Base-by-base conservation (phyloP, 257 asterid genomes). In the Gentiana dahurica region DNA sequence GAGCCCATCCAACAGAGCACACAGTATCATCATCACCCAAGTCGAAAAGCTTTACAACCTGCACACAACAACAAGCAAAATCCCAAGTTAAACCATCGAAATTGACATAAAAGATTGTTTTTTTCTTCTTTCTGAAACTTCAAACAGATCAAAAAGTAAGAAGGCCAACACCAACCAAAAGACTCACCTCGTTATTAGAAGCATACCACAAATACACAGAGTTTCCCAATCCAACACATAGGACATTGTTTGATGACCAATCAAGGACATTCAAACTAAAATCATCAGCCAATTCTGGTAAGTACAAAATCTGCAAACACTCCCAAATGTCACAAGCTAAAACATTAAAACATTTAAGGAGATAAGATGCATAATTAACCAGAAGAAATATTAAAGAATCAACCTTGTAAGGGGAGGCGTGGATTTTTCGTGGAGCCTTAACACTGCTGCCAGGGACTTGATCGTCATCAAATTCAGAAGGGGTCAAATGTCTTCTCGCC, bases 1-100 rank as follows among this genome's bases (percentile, higher is more conserved):
- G 90, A 15, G 96, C 95, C 98, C 98, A 92, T 45, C 88, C 90
- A 44, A 92, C 97, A 36, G 98, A 91, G 69, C 93, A 85, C 58
- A 88, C 97, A 55, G 77, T 83, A 65, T 85, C 94, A 15, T 15
- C 24, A 58, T 81, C 93, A 53, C 96, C 98, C 76, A 87, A 73
- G 65, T 92, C 97, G 67, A 95, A 92, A 67, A 92, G 61, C 77
- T 85, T 88, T 63, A 88, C 95, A 6, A 85, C 97, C 98, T 91
- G 87, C 70, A 67, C 4, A 60, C 8, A 58, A 36, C 15, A 62
- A 43, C 53, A 50, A 10, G 57, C 9, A 15, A 15, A 15, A 15
- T 15, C 34, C 53, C 41, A 60, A 11, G 24, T 6, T 62, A 36
- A 50, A 36, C 9, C 13, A 3, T 9, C 33, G 3, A 15, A 8